A percentile compares a stretch with the other conserved stretches of the same genome.
These are phyloP conservation scores for Podospora appendiculata DNA, from an alignment of 495 filamentous ascomycete species.

Conservation along the genomic window DNA sequence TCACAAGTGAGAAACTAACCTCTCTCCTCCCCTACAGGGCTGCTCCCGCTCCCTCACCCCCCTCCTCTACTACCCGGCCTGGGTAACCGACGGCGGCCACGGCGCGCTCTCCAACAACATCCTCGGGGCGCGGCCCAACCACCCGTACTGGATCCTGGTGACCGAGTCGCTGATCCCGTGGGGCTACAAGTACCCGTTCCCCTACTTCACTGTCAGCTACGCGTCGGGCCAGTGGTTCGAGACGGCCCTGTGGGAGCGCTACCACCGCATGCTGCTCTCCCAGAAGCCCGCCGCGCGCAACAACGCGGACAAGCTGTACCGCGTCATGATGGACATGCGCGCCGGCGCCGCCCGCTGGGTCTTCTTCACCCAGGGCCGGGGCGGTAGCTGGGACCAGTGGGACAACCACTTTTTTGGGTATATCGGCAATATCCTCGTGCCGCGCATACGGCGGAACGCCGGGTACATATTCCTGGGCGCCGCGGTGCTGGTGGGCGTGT, in stretches of 20 bases:
- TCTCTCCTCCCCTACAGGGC: constrained; percentile 38
- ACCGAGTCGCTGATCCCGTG: constrained; percentile 64
- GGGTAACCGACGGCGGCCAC: constrained; percentile 67
- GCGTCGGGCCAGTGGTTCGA: constrained; percentile 75
- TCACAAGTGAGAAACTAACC: neutral
- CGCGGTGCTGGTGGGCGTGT: too few relatives aligned
- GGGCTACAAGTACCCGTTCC: constrained; percentile 66
- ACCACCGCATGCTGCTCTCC: constrained; percentile 20
- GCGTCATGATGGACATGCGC: constrained; percentile 27
- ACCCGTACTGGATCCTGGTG: constrained; percentile 72
- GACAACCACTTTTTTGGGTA: constrained; percentile 9
- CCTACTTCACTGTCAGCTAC: constrained; percentile 84
- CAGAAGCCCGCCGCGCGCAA: neutral
- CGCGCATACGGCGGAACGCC: neutral
- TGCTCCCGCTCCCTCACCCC: constrained; percentile 75
- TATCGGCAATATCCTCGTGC: constrained; percentile 3
- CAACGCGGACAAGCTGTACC: constrained; percentile 7
- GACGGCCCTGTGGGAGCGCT: constrained; percentile 73
- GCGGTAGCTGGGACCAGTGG: constrained; percentile 28
- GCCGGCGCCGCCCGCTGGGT: constrained; percentile 25
- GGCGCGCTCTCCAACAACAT: constrained; percentile 85
- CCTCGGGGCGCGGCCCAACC: constrained; percentile 69
- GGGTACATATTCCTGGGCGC: too few relatives aligned
- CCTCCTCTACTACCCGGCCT: constrained; percentile 71
- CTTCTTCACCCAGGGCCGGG: constrained; percentile 27